Evolutionary conservation across 2,329 filamentous ascomycete species (phyloP).

Genomic region (Aschersonia sp.): DNA sequence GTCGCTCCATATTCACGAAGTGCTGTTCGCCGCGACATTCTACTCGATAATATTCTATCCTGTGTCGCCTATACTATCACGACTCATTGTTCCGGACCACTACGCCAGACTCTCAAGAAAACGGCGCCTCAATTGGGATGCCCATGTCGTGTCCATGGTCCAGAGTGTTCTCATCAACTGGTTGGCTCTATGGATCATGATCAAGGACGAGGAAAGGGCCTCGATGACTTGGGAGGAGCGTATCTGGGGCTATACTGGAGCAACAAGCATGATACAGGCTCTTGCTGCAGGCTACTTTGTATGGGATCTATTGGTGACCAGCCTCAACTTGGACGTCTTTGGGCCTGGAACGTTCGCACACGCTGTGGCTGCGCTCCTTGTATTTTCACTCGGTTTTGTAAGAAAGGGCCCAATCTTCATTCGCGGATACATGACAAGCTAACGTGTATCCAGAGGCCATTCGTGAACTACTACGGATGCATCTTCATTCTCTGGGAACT

Average conservation of each 20-base stretch:
- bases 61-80: slow-evolving; percentile 54
- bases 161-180: slow-evolving; percentile 60
- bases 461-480: slow-evolving; percentile 69
- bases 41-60: slow-evolving; percentile 56
- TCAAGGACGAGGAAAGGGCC: slow-evolving; percentile 49
- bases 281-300: slow-evolving; percentile 71
- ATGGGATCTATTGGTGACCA: slow-evolving; percentile 64
- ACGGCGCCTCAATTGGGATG: slow-evolving; percentile 63
- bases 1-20: slow-evolving; percentile 65
- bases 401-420: slow-evolving; percentile 6
- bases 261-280: slow-evolving; percentile 57
- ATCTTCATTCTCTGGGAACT: slow-evolving; percentile 82
- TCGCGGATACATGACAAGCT: neutral
- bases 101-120: slow-evolving; percentile 53
- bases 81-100: slow-evolving; percentile 41
- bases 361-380: slow-evolving; percentile 56
- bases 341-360: slow-evolving; percentile 66
- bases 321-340: slow-evolving; percentile 55
- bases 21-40: slow-evolving; percentile 47
- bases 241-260: slow-evolving; percentile 66
- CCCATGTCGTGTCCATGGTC: slow-evolving; percentile 71
- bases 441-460: slow-evolving; percentile 47
- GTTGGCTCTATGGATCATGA: slow-evolving; percentile 62
- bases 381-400: slow-evolving; percentile 70
- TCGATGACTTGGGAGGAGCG: slow-evolving; percentile 53